Conservation (phyloP, 2,329 filamentous ascomycete genomes). For the Ambrosiella beaveri region DNA sequence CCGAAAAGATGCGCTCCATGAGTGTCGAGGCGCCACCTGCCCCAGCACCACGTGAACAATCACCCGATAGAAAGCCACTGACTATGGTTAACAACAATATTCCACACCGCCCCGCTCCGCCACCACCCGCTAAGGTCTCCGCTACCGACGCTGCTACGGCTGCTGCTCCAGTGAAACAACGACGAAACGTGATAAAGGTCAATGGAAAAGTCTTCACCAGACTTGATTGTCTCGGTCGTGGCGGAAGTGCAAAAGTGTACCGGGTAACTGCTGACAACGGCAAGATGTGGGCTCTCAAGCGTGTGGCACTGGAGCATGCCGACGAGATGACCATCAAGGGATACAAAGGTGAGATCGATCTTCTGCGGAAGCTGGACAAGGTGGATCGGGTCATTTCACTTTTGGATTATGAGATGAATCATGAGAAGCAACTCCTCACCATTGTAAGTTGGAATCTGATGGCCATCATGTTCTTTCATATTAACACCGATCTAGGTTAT, state of each 20-base stretch:
- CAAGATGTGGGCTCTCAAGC: constrained; percentile 85
- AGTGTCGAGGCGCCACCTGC: constrained; percentile 5
- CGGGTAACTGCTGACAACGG: constrained; percentile 94
- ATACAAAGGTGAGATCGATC: constrained; percentile 88
- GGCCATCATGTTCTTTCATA: not conserved
- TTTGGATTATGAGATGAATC: constrained; percentile 85
- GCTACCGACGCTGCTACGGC: constrained; percentile 44
- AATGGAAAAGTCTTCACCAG: constrained; percentile 86
- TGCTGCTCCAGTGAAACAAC: constrained; percentile 36
- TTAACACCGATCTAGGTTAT: constrained; percentile 45
- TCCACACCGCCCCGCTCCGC: constrained; percentile 59
- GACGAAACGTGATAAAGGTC: constrained; percentile 67
- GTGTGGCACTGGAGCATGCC: constrained; percentile 76
- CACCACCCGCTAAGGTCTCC: constrained; percentile 89
- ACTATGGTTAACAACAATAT: constrained; percentile 44
- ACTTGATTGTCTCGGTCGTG: constrained; percentile 77
- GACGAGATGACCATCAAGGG: constrained; percentile 71
- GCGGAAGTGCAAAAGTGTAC: constrained; percentile 88
- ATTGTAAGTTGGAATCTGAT: constrained; percentile 39
- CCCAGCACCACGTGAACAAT: constrained; percentile 17
- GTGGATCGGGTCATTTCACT: constrained; percentile 83
- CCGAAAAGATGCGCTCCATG: constrained; percentile 1
- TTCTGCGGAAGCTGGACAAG: constrained; percentile 63
- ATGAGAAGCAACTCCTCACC: constrained; percentile 73
- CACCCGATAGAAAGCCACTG: constrained; percentile 40